These are phyloP conservation scores for Kodamaea fungicola DNA, from an alignment of 1,139 yeast genomes.

Conservation along the genomic window DNA sequence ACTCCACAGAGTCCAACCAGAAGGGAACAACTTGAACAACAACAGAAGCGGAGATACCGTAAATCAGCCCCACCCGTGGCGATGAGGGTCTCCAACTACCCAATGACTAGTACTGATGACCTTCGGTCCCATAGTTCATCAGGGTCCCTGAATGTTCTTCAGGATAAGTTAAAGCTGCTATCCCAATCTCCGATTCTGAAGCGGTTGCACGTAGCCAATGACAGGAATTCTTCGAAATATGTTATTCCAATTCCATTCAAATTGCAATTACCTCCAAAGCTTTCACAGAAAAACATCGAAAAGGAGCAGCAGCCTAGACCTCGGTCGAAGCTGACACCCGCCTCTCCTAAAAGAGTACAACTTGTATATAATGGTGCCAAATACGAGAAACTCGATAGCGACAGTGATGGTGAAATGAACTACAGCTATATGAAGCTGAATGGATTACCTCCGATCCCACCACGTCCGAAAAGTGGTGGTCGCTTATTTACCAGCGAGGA, in stretches of 20 bases:
- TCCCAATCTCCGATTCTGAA: slow-evolving; percentile 37
- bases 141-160: slow-evolving; percentile 14
- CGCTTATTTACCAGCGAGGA: neutral
- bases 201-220: slow-evolving; percentile 32
- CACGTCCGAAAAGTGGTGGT: slow-evolving; percentile 5
- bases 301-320: slow-evolving; percentile 8
- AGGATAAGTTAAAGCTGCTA: slow-evolving; percentile 28
- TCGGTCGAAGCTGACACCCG: slow-evolving; percentile 8
- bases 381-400: slow-evolving; percentile 35
- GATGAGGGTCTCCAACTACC: slow-evolving; percentile 22
- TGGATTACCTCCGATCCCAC: slow-evolving; percentile 6
- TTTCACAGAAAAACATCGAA: slow-evolving; percentile 26
- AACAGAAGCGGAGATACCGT: slow-evolving; percentile 20
- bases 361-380: slow-evolving; percentile 37
- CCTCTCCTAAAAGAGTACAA: slow-evolving; percentile 17
- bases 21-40: slow-evolving; percentile 23
- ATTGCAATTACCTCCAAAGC: slow-evolving; percentile 40
- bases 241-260: slow-evolving; percentile 47
- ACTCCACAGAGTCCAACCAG: slow-evolving; percentile 2
- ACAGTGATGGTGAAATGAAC: slow-evolving; percentile 14
- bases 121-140: slow-evolving; percentile 17
- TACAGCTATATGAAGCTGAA: slow-evolving; percentile 5
- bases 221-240: slow-evolving; percentile 22
- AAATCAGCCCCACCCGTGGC: slow-evolving; percentile 19
- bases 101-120: slow-evolving; percentile 20